Conservation (phyloP, 1,284 basidiomycete species). For the Tilletia caries region DNA sequence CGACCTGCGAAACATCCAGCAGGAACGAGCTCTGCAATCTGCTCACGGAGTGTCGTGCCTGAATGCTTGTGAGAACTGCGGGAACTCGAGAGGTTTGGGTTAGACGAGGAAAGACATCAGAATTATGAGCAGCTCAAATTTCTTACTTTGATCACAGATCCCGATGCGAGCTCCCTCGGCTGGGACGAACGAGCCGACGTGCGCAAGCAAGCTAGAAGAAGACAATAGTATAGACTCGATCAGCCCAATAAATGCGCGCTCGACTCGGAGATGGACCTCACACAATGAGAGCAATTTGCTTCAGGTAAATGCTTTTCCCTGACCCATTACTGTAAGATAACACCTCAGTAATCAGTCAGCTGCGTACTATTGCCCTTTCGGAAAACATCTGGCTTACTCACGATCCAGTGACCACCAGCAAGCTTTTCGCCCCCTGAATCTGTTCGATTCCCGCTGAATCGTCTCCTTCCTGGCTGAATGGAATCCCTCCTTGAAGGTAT, state of each 20-base stretch:
- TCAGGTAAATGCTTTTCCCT: conserved; percentile 80
- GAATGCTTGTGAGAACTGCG: conserved; percentile 83
- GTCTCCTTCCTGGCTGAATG: too few species aligned
- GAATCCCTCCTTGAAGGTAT: conserved; percentile 14
- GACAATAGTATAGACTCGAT: not conserved
- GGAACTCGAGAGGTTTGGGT: too few species aligned
- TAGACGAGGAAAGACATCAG: not conserved
- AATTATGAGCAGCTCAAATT: not conserved
- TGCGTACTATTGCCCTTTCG: not conserved
- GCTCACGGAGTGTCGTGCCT: conserved; percentile 77
- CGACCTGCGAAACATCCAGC: conserved; percentile 92
- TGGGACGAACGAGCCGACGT: conserved; percentile 87
- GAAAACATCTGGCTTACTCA: conserved; percentile 42
- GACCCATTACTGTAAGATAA: conserved; percentile 18
- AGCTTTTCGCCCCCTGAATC: not conserved
- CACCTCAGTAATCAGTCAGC: too few species aligned
- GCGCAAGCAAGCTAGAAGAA: conserved; percentile 36
- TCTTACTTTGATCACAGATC: conserved; percentile 78
- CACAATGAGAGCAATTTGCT: conserved; percentile 84
- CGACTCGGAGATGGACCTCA: conserved; percentile 73
- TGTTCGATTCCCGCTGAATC: not conserved
- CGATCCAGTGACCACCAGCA: conserved; percentile 53
- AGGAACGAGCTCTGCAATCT: conserved; percentile 77
- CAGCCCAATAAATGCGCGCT: not conserved
- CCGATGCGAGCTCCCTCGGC: conserved; percentile 77